A percentile compares a stretch with the other conserved stretches of the same genome.
These are phyloP conservation scores for Sphaerosporella brunnea DNA, from an alignment of 495 filamentous ascomycete genomes.

Conservation along the genomic window DNA sequence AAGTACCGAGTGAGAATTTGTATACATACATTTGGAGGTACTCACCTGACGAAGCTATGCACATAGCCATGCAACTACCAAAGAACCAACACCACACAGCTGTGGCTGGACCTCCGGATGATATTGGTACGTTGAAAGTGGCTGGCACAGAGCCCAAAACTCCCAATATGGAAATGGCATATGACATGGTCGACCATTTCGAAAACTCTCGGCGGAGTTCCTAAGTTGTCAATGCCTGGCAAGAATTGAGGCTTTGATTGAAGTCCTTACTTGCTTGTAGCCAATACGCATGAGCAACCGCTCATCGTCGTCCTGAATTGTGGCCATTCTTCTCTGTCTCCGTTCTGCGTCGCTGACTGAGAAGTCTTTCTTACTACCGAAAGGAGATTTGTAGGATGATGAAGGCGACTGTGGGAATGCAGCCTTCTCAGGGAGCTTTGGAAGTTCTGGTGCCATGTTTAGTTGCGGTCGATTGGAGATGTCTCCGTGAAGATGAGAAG, in stretches of 20 bases:
- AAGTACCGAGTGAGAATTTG: no score
- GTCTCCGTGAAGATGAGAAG: no score
- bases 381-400: background rate
- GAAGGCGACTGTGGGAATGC: background rate
- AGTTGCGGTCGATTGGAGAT: no score
- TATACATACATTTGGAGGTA: no score
- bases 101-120: slow-evolving; percentile 50
- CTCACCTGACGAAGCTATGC: slow-evolving; percentile 43
- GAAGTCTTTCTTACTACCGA: background rate
- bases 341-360: background rate
- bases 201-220: slow-evolving; percentile 50
- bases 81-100: slow-evolving; percentile 58
- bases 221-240: slow-evolving; percentile 22
- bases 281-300: slow-evolving; percentile 47
- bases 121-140: slow-evolving; percentile 44
- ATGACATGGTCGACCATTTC: slow-evolving; percentile 57
- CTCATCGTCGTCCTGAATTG: slow-evolving; percentile 39
- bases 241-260: background rate
- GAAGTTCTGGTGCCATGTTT: background rate
- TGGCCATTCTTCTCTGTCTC: background rate
- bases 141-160: slow-evolving; percentile 54
- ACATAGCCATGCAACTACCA: slow-evolving; percentile 49
- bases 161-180: slow-evolving; percentile 55
- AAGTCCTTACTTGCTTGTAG: slow-evolving; percentile 41
- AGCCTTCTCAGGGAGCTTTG: background rate